These are phyloP conservation scores for Sarcodon sp. DNA, from an alignment of 768 basidiomycete species.

Conservation along the genomic window DNA sequence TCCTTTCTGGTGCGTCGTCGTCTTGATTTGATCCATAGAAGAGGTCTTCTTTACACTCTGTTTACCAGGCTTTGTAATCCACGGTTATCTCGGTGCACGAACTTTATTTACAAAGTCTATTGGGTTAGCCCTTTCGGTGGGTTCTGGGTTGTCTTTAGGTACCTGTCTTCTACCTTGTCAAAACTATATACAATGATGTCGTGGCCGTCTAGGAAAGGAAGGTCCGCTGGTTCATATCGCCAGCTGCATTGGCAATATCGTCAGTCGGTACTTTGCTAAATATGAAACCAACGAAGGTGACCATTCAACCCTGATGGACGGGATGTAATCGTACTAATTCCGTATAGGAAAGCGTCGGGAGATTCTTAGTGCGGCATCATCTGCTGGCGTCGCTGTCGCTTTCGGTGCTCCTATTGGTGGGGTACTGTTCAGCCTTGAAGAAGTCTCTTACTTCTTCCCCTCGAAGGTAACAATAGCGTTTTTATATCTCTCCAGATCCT, in stretches of 20 bases:
- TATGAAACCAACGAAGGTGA: constrained; percentile 84
- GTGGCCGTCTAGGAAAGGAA: constrained; percentile 89
- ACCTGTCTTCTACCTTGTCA: constrained; percentile 15
- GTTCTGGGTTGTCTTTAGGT: constrained; percentile 23
- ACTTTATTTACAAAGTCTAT: constrained; percentile 93
- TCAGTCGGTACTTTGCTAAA: constrained; percentile 72
- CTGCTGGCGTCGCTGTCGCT: constrained; percentile 96
- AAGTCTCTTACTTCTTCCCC: constrained; percentile 93
- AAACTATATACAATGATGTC: constrained; percentile 4
- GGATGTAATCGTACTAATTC: constrained; percentile 8
- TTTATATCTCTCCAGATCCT: no score
- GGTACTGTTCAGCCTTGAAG: constrained; percentile 95
- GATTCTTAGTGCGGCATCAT: constrained; percentile 88
- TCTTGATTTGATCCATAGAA: no score
- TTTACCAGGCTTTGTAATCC: constrained; percentile 71
- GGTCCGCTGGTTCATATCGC: constrained; percentile 98
- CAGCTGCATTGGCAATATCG: constrained; percentile 81
- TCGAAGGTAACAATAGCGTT: constrained; percentile 53
- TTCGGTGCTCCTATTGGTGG: constrained; percentile 98
- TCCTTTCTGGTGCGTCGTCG: constrained; percentile 53
- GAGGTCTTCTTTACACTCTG: no score
- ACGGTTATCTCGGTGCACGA: constrained; percentile 82
- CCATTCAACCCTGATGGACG: constrained; percentile 10
- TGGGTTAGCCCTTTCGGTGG: constrained; percentile 31
- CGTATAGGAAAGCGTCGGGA: constrained; percentile 68